Conservation (phyloP, 495 filamentous ascomycete species). For the Thermothielavioides terrestris region DNA sequence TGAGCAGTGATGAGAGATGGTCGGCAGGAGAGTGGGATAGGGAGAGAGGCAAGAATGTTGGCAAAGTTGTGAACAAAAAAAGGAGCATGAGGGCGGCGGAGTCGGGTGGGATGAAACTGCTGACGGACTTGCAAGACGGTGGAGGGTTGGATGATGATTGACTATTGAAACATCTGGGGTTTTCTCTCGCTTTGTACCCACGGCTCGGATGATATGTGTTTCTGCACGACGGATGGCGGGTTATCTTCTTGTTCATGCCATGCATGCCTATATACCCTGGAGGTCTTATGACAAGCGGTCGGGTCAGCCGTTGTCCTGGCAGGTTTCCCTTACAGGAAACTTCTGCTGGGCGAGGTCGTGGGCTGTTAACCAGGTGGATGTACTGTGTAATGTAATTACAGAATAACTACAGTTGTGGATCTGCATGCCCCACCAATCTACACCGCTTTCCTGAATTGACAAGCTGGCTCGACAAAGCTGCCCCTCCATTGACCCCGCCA, state of each 20-base stretch:
- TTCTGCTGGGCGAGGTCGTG: background rate
- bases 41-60: background rate
- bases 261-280: constrained; percentile 8
- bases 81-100: background rate
- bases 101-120: background rate
- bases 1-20: background rate
- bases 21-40: background rate
- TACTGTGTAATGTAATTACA: no score
- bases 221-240: background rate
- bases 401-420: no score
- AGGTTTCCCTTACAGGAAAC: no score
- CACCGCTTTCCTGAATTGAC: constrained; percentile 17
- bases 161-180: background rate
- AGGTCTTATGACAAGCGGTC: background rate
- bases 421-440: no score
- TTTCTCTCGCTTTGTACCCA: constrained; percentile 5
- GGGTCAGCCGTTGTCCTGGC: no score
- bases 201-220: constrained; percentile 1
- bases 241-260: constrained; percentile 4
- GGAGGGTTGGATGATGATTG: background rate
- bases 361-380: constrained; percentile 3
- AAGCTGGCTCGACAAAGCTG: constrained; percentile 1
- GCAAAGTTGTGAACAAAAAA: background rate
- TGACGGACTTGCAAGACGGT: background rate
- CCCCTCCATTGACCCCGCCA: constrained; percentile 21